A percentile compares a stretch with the other conserved stretches of the same genome.
Evolutionary conservation across 306 rosid species (phyloP).

Genomic region (Vigna mungo): DNA sequence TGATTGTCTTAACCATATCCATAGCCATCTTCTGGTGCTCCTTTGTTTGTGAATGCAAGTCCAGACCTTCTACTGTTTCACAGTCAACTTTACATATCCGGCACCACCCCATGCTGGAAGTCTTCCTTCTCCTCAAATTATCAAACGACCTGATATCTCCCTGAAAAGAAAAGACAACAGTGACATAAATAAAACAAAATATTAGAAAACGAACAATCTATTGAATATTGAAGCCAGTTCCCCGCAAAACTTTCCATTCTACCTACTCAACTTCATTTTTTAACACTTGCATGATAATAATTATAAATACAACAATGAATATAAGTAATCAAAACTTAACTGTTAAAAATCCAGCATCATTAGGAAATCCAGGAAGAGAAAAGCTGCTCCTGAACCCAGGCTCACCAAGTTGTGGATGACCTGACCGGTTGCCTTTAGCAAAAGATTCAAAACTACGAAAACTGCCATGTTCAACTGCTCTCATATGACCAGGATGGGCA

Average conservation of each 20-base stretch:
- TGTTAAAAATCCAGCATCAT: slow-evolving; percentile 69
- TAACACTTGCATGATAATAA: slow-evolving; percentile 13
- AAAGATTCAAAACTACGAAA: slow-evolving; percentile 75
- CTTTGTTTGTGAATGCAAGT: slow-evolving; percentile 91
- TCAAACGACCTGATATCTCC: slow-evolving; percentile 78
- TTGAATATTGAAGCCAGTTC: background rate
- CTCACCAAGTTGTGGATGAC: slow-evolving; percentile 87
- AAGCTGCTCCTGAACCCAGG: slow-evolving; percentile 97
- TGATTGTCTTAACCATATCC: slow-evolving; percentile 91
- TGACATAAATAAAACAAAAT: slow-evolving; percentile 7
- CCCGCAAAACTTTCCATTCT: slow-evolving; percentile 22
- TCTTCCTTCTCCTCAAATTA: slow-evolving; percentile 76
- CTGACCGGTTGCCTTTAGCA: slow-evolving; percentile 62
- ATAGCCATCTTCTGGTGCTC: slow-evolving; percentile 95
- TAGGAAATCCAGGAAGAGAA: slow-evolving; percentile 75
- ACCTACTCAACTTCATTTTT: slow-evolving; percentile 29
- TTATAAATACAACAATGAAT: slow-evolving; percentile 27
- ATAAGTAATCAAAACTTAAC: slow-evolving; percentile 62
- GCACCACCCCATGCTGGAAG: slow-evolving; percentile 92
- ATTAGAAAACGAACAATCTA: slow-evolving; percentile 14
- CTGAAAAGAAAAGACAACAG: slow-evolving; percentile 51
- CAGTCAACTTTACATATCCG: slow-evolving; percentile 97
- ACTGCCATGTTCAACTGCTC: slow-evolving; percentile 64
- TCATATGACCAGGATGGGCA: slow-evolving; percentile 66
- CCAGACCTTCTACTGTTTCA: slow-evolving; percentile 95